Evolutionary conservation across 805 yeast genomes (phyloP), one percentile per base, ranked within the genome.

Genomic region (Pichia insulana): DNA sequence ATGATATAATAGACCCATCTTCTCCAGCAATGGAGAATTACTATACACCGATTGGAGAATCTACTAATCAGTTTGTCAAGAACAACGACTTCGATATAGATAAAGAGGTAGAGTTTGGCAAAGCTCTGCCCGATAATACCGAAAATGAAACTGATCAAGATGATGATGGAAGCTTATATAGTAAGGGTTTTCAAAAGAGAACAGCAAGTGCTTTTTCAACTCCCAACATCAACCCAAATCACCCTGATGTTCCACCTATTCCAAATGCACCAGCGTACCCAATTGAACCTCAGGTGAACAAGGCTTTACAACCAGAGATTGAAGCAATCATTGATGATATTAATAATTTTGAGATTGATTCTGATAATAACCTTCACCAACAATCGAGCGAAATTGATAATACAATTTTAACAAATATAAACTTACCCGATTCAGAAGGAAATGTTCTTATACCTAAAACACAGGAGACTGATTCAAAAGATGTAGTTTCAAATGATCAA

Each of bases 151-250:
- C 17, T n/a, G 33, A 30, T 16, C 34, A 34, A 16, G 36, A 46
- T 32, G 28, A 27, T 8, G 10, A 28, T 28, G 31, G 13, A n/a
- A 28, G 15, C 6, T 12, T 44, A 3, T 6, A 33, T 2, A 33
- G 34, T 13, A 41, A 36, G 17, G 56, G 57, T 2, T 42, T 56
- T 26, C 49, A 51, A 0, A 56, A 49, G 31, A 47, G 54, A 43
- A 55, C 40, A 28, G 43, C 50, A 33, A 54, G 48, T 36, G 37
- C 53, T 3, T 39, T 54, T 19, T 47, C 45, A 2, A 46, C 53
- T 6, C 56, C 56, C 2, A 42, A 34, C 27, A 17, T 39, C 15
- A 37, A 43, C n/a, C 8, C 28, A 12, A 46, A 41, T 16, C 40
- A 40, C 13, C 12, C 7, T 3, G 4, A 30, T 8, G 28, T 36